Conservation (phyloP, 441 rosid genomes). For the Corymbia calophylla region DNA sequence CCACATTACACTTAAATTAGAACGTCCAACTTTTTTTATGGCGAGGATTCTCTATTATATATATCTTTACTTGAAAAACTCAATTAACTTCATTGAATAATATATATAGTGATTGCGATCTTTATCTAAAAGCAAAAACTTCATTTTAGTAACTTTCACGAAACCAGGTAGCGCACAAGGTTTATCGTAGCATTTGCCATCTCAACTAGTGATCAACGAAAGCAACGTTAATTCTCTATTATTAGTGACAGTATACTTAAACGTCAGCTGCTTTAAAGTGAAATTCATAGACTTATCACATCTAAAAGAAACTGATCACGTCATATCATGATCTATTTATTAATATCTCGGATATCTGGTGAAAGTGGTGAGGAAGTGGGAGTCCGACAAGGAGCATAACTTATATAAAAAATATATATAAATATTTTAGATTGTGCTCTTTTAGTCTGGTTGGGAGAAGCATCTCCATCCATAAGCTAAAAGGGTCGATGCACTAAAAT, state of each 20-base stretch:
- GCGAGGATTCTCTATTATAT: neutral
- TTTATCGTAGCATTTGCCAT: too few relatives aligned
- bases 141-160: neutral
- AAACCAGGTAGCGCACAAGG: too few relatives aligned
- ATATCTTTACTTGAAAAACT: neutral
- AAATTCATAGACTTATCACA: neutral
- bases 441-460: neutral
- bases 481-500: neutral
- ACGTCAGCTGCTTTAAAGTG: neutral
- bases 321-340: neutral
- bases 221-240: neutral
- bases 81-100: neutral
- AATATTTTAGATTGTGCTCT: neutral
- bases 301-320: neutral
- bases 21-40: rapidly evolving
- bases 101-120: neutral
- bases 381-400: neutral
- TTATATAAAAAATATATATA: neutral
- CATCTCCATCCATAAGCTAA: neutral
- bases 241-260: neutral
- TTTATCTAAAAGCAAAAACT: neutral
- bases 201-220: neutral
- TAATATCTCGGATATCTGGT: neutral
- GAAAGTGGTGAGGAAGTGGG: neutral
- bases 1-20: neutral